phyloP scores from a whole-genome alignment of 768 basidiomycete genomes.

The Mycena alexandri region DNA sequence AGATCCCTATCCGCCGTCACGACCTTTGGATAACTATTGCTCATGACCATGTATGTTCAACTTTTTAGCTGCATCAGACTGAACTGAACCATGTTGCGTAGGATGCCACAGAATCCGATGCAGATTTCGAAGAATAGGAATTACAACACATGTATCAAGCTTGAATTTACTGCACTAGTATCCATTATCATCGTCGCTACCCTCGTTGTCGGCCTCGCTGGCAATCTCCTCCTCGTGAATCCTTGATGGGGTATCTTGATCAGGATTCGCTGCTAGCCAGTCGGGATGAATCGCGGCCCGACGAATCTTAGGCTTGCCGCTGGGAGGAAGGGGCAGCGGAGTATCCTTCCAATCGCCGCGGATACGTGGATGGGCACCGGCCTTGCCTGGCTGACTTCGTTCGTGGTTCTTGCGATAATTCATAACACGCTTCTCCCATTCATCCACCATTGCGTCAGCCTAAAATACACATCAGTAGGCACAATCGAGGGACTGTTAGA shows the following conservation, averaged over 20 bases:
- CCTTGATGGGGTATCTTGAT: background rate
- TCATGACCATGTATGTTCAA: conserved; percentile 31
- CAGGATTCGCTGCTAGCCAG: background rate
- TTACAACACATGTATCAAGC: background rate
- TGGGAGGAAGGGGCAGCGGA: background rate
- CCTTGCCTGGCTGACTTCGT: background rate
- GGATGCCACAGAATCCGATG: background rate
- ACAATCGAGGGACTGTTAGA: background rate
- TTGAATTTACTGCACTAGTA: too few relatives aligned
- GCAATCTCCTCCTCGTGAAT: background rate
- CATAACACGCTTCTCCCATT: background rate
- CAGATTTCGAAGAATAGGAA: background rate
- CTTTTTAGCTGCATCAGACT: background rate
- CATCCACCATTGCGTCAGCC: background rate
- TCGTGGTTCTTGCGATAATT: background rate
- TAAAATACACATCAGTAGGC: background rate
- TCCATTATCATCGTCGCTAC: too few relatives aligned
- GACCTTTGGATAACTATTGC: conserved; percentile 37
- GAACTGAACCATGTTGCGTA: background rate
- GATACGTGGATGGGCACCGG: background rate
- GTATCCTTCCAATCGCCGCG: background rate
- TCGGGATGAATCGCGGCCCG: background rate
- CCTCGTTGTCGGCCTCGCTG: background rate
- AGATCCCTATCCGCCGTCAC: background rate
- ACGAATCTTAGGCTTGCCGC: background rate